Conservation (phyloP, 2,329 filamentous ascomycete genomes). For the Colletotrichum cordylinicola region DNA sequence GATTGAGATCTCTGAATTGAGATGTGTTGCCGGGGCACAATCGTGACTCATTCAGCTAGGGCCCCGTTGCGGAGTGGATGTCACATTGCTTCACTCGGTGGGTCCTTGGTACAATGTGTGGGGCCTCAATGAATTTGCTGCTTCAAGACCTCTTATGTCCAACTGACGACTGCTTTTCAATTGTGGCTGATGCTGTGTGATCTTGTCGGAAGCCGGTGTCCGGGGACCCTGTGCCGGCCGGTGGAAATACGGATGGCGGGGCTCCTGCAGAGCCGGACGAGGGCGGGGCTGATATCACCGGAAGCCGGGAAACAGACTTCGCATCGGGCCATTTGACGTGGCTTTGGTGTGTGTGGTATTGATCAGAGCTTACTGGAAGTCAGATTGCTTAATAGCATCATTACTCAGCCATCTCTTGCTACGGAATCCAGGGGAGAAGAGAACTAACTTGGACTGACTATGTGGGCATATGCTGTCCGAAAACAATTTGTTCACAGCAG, state of each 20-base stretch:
- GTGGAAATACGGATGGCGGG: neutral
- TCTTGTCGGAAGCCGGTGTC: neutral
- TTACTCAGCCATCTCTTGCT: neutral
- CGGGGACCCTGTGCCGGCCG: neutral
- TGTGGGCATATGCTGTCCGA: neutral
- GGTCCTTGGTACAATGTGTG: neutral
- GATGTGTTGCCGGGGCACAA: neutral
- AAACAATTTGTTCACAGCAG: neutral
- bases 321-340: neutral
- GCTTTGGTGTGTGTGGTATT: rapidly evolving
- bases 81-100: neutral
- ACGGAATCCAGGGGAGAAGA: neutral
- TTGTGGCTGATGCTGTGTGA: rapidly evolving
- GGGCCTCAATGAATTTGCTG: neutral
- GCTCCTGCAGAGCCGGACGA: neutral
- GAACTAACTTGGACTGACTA: neutral
- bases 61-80: neutral
- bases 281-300: neutral
- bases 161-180: rapidly evolving
- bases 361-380: neutral
- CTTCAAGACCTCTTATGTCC: neutral
- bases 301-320: neutral
- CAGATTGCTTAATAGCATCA: rapidly evolving
- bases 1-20: neutral
- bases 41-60: neutral